Base-by-base conservation (phyloP, 805 yeast genomes). In the Kuraishia molischiana region DNA sequence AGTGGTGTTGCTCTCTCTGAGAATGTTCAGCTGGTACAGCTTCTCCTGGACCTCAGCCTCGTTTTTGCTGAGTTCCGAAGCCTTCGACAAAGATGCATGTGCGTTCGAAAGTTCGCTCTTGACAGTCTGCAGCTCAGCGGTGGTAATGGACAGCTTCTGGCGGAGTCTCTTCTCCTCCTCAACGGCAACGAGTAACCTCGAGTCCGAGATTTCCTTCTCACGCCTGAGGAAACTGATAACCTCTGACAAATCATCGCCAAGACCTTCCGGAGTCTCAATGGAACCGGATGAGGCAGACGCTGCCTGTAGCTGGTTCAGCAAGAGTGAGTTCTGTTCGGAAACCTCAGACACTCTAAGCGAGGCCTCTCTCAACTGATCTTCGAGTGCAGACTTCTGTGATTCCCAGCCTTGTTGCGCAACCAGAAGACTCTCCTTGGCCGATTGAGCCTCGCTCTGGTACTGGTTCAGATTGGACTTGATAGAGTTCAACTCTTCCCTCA, bases 181-280 rank as follows among this genome's bases (percentile, higher is more conserved):
- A 9, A 58, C 52, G 3, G 70, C 56, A 29, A 64, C 59, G 34
- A 72, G 74, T 22, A 76, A 60, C 47, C 78, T 82, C 6, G 77
- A 69, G 35, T 76, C 79, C 1, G 78, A 66, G 4, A 79, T 64
- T 44, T 86, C 95, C 49, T 79, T 82, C 46, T 85, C 94, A 43
- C 80, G 75, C 34, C 89, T 78, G 40, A 86, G 61, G 48, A 71
- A 78, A 2, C 67, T 52, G 26, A 86, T 59, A 20, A 85, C 67
- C 44, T 79, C 78, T 30, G 67, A 64, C 44, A 69, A 50, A 36
- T 64, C 69, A 34, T 50, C 49, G 30, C 49, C 55, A n/a, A 41
- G 41, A 4, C 41, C 44, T 13, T 38, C 46, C 22, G 19, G 9
- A 29, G 28, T 11, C 4, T 13, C 34, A 20, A 22, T 20, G 11